A percentile compares a stretch with the other conserved stretches of the same genome.
Conservation (phyloP, 2,329 filamentous ascomycete species). For the Alternaria longipes region DNA sequence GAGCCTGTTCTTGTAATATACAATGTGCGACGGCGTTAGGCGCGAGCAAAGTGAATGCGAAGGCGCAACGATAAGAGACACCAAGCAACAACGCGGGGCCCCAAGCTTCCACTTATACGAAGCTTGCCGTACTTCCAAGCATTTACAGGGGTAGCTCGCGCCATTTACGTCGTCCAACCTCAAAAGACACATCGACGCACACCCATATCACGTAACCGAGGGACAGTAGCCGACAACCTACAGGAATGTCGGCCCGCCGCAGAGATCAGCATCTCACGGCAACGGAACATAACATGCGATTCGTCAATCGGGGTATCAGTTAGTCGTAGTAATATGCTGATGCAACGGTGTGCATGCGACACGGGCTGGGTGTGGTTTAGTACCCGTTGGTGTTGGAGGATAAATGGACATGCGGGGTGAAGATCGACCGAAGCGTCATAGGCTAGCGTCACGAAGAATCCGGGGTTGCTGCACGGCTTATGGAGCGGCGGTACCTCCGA, state of each 20-base stretch:
- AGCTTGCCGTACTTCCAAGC: constrained; percentile 18
- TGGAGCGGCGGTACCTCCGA: too few species aligned
- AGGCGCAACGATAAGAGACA: constrained; percentile 9
- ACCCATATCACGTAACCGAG: background rate
- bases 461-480: constrained; percentile 1
- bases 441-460: background rate
- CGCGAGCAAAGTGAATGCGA: background rate
- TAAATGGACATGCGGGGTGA: constrained; percentile 16
- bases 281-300: background rate
- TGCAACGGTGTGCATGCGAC: constrained; percentile 7
- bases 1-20: background rate
- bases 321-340: constrained; percentile 1
- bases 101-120: constrained; percentile 29
- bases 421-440: constrained; percentile 12
- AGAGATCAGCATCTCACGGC: background rate
- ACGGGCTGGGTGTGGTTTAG: constrained; percentile 6
- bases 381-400: background rate
- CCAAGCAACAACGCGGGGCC: constrained; percentile 14
- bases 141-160: constrained; percentile 4
- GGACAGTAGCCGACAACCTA: constrained; percentile 7
- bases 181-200: background rate
- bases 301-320: background rate
- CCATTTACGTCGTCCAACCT: constrained; percentile 16
- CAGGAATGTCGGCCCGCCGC: constrained; percentile 13
- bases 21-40: background rate